These are phyloP conservation scores for Phaeosphaeria sp. DNA, from an alignment of 2,329 filamentous ascomycete species.

Conservation along the genomic window DNA sequence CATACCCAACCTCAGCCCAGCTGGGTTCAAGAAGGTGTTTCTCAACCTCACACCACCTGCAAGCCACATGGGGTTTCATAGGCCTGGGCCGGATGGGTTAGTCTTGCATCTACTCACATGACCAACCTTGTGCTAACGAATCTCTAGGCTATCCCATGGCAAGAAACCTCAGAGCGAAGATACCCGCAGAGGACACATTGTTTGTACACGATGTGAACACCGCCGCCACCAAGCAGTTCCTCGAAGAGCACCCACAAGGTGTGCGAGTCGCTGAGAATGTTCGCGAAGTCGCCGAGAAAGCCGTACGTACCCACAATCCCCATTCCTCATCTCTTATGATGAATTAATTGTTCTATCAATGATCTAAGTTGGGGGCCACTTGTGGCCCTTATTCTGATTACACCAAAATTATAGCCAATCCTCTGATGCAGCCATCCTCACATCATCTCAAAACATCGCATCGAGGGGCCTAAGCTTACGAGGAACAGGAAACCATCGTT, in stretches of 20 bases:
- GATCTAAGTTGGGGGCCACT: slow-evolving; percentile 76
- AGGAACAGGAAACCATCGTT: slow-evolving; percentile 77
- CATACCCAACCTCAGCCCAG: slow-evolving; percentile 18
- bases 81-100: slow-evolving; percentile 59
- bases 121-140: slow-evolving; percentile 22
- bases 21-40: slow-evolving; percentile 50
- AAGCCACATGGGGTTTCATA: slow-evolving; percentile 59
- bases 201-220: slow-evolving; percentile 71
- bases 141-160: slow-evolving; percentile 73
- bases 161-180: slow-evolving; percentile 71
- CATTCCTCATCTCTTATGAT: slow-evolving; percentile 51
- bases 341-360: slow-evolving; percentile 63
- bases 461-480: slow-evolving; percentile 22
- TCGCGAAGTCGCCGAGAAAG: slow-evolving; percentile 69
- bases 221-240: slow-evolving; percentile 63
- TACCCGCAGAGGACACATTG: slow-evolving; percentile 67
- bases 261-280: slow-evolving; percentile 65
- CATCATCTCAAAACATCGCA: slow-evolving; percentile 9
- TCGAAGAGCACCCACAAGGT: slow-evolving; percentile 60
- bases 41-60: slow-evolving; percentile 49
- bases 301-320: slow-evolving; percentile 59
- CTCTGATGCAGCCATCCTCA: slow-evolving; percentile 61
- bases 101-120: slow-evolving; percentile 32
- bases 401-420: slow-evolving; percentile 72
- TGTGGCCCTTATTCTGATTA: slow-evolving; percentile 68